Base-by-base conservation (phyloP, 2,329 filamentous ascomycete genomes). In the Macroventuria anomochaeta region DNA sequence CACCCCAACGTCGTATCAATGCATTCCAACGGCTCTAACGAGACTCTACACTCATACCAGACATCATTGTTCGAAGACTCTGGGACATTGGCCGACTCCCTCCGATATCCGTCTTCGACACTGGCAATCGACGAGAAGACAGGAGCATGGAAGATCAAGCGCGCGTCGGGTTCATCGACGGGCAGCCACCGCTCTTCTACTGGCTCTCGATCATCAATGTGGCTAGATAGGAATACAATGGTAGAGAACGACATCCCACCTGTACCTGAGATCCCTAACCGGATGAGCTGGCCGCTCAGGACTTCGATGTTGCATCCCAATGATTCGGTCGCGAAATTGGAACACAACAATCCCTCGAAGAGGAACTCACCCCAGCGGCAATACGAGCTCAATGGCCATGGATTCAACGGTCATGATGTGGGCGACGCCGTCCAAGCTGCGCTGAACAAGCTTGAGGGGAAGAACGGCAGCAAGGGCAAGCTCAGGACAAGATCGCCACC, bases 61-160 rank as follows among this genome's bases (percentile, higher is more conserved):
- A 56, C 52, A 12, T 71, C 68, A 1, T 21, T 72, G 4, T 74
- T 72, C 36, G 67, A 71, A 25, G 69, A 72, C 26, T 61, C 69
- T 6, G 61, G 59, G 13, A 70, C 71, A 20, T 52, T 73, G 40
- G 70, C 70, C 11, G 70, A 73, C 36, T 72, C 70, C 7, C 61
- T 74, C 7, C 61, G 60, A 39, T 73, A 68, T 34, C 65, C 62
- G 11, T 67, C 65, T 6, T 69, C 69, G 0, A 65, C 68, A n/a
- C 57, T 73, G n/a, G 65, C 68, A 41, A 61, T 71, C 12, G 69
- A 73, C 36, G 44, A 58, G 11, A 69, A 62, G 36, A 71, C 68
- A 8, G 70, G 71, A 3, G 50, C 58, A 21, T 73, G 64, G 63
- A 74, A 73, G 33, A 56, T 72, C 44, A 74, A 67, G 53, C 64